These are phyloP conservation scores for Fusarium gaditjirri DNA, from an alignment of 2,329 filamentous ascomycete genomes.

Conservation along the genomic window DNA sequence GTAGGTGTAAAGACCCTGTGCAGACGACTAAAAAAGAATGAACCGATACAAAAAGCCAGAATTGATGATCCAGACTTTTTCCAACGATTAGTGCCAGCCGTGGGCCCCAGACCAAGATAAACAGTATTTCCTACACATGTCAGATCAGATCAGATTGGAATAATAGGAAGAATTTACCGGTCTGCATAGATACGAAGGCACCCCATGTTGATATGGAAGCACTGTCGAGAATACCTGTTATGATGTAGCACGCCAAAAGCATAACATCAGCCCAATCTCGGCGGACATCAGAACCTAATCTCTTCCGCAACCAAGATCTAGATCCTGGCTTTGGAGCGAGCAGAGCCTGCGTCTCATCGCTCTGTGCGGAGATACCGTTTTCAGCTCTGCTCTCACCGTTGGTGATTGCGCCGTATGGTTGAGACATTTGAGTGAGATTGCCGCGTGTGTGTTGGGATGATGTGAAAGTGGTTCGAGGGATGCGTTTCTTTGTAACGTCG, in stretches of 20 bases:
- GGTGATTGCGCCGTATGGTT: conserved; percentile 33
- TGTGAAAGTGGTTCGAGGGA: neutral
- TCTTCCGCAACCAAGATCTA: conserved; percentile 32
- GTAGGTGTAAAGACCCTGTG: conserved; percentile 64
- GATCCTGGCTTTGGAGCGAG: conserved; percentile 29
- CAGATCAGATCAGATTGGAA: neutral
- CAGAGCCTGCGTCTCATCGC: conserved; percentile 27
- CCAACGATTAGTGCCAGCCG: conserved; percentile 60
- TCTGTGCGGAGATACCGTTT: conserved; percentile 2
- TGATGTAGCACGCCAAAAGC: conserved; percentile 77
- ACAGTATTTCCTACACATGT: conserved; percentile 74
- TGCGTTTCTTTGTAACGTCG: neutral
- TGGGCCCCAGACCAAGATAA: conserved; percentile 80
- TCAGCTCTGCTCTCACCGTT: conserved; percentile 8
- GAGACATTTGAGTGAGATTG: conserved; percentile 17
- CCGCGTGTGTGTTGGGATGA: neutral
- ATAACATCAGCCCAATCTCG: conserved; percentile 74
- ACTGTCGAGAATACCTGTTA: conserved; percentile 82
- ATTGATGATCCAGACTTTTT: conserved; percentile 70
- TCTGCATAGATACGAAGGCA: conserved; percentile 86
- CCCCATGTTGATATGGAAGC: conserved; percentile 81
- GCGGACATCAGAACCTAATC: conserved; percentile 38
- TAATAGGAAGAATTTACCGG: conserved; percentile 59
- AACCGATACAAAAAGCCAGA: conserved; percentile 75
- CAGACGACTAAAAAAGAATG: conserved; percentile 75